Percentiles rank a stretch among this genome's conserved stretches.
Conservation (phyloP, 768 basidiomycete genomes). For the Boletus subparvulus region DNA sequence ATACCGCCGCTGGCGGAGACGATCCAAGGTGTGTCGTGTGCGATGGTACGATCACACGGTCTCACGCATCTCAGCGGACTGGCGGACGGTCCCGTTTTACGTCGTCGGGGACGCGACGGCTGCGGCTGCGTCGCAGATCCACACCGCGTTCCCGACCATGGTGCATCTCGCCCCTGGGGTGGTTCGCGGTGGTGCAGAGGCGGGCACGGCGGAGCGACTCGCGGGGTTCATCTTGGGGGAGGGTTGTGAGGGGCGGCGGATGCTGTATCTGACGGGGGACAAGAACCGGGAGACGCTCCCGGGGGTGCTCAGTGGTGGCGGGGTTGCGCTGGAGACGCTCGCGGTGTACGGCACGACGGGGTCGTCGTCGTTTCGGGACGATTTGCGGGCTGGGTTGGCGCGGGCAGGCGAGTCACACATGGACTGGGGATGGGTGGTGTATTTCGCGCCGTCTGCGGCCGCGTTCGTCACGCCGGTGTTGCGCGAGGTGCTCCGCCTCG, state of each 20-base stretch:
- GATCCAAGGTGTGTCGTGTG: slow-evolving; percentile 14
- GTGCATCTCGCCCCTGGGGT: slow-evolving; percentile 30
- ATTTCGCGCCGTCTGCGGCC: slow-evolving; percentile 75
- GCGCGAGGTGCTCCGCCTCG: slow-evolving; percentile 39
- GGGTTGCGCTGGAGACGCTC: slow-evolving; percentile 47
- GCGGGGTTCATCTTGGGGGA: slow-evolving; percentile 59
- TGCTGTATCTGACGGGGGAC: slow-evolving; percentile 84
- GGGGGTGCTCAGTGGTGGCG: slow-evolving; percentile 44
- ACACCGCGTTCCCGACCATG: slow-evolving; percentile 36
- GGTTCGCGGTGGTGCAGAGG: slow-evolving; percentile 45
- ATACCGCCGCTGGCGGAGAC: slow-evolving; percentile 3
- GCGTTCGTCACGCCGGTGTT: slow-evolving; percentile 54
- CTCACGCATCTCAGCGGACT: slow-evolving; percentile 36
- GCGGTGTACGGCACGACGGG: slow-evolving; percentile 73
- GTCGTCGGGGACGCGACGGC: slow-evolving; percentile 73
- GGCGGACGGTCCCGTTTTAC: slow-evolving; percentile 70
- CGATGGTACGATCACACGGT: not conserved
- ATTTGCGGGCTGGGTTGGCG: slow-evolving; percentile 38
- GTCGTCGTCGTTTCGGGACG: slow-evolving; percentile 48
- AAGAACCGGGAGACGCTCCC: slow-evolving; percentile 76
- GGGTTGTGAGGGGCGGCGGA: slow-evolving; percentile 11
- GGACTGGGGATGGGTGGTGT: slow-evolving; percentile 54
- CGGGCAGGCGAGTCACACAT: slow-evolving; percentile 23
- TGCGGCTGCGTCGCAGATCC: slow-evolving; percentile 36
- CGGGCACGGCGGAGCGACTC: slow-evolving; percentile 69